Percentiles rank a stretch among this genome's conserved stretches.
Evolutionary conservation across 2,329 filamentous ascomycete species (phyloP).

Genomic region (Neodidymelliopsis sp.): DNA sequence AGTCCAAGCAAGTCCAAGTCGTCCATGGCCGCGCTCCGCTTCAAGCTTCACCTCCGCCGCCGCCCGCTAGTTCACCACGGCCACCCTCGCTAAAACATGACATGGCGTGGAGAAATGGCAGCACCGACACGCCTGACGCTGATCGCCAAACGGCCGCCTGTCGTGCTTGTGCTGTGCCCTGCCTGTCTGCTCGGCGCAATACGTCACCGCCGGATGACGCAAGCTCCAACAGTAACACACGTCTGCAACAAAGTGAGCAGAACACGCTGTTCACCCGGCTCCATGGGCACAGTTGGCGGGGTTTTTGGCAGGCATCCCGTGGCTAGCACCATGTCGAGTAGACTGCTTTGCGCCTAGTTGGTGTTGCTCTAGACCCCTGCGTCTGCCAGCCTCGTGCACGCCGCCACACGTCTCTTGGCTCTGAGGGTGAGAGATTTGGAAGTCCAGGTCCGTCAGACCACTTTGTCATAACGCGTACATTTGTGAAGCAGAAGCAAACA

Average conservation of each 20-base stretch:
- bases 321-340: not conserved
- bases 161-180: too few relatives aligned
- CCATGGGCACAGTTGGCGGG: slow-evolving; percentile 1
- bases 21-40: slow-evolving; percentile 1
- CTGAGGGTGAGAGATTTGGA: too few relatives aligned
- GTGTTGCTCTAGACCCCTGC: too few relatives aligned
- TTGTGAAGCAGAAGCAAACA: too few relatives aligned
- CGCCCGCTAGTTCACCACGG: slow-evolving; percentile 15
- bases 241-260: slow-evolving; percentile 2
- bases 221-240: slow-evolving; percentile 7
- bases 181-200: slow-evolving; percentile 3
- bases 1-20: too few relatives aligned
- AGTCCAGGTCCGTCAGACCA: too few relatives aligned
- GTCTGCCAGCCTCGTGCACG: too few relatives aligned
- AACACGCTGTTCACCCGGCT: slow-evolving; percentile 4
- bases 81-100: slow-evolving; percentile 11
- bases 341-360: slow-evolving; percentile 5
- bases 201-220: slow-evolving; percentile 12
- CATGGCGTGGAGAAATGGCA: slow-evolving; percentile 16
- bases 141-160: slow-evolving; percentile 19
- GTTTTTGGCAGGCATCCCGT: not conserved
- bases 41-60: slow-evolving; percentile 3
- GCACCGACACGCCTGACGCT: slow-evolving; percentile 4
- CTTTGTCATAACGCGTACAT: too few relatives aligned
- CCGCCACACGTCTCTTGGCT: too few relatives aligned